phyloP scores from a whole-genome alignment of 2,329 filamentous ascomycete species.

The Fusarium phyllophilum region DNA sequence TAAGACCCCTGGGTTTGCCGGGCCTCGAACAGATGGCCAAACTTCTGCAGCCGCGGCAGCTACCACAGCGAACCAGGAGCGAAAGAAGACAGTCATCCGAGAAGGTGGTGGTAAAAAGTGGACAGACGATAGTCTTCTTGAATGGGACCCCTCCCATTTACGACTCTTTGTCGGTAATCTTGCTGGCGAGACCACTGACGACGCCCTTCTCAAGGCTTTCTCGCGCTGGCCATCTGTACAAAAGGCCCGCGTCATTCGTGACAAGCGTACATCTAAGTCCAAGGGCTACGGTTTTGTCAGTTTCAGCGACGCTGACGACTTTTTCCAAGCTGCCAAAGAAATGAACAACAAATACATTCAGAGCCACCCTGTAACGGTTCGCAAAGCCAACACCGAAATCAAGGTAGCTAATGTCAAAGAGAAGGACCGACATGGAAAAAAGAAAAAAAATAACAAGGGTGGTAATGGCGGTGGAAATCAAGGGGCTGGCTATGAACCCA shows the following conservation, averaged over 20 bases:
- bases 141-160: conserved; percentile 96
- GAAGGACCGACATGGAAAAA: conserved; percentile 54
- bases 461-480: conserved; percentile 43
- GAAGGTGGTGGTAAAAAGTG: conserved; percentile 92
- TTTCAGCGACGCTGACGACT: conserved; percentile 94
- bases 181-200: conserved; percentile 96
- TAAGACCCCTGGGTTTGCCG: conserved; percentile 44
- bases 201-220: conserved; percentile 94
- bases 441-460: conserved; percentile 52
- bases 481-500: conserved; percentile 58
- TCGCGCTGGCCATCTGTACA: conserved; percentile 86
- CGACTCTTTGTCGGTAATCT: conserved; percentile 97
- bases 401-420: conserved; percentile 77
- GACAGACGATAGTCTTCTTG: conserved; percentile 87
- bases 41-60: conserved; percentile 47
- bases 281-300: conserved; percentile 97
- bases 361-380: conserved; percentile 89
- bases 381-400: conserved; percentile 92
- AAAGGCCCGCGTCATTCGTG: conserved; percentile 91
- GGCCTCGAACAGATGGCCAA: conserved; percentile 50
- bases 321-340: conserved; percentile 94
- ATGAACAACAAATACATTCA: conserved; percentile 99
- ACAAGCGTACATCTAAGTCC: conserved; percentile 96
- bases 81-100: conserved; percentile 87
- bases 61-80: conserved; percentile 56